Evolutionary conservation across 129 eudicot species (phyloP).

Genomic region (Lactuca sativa): DNA sequence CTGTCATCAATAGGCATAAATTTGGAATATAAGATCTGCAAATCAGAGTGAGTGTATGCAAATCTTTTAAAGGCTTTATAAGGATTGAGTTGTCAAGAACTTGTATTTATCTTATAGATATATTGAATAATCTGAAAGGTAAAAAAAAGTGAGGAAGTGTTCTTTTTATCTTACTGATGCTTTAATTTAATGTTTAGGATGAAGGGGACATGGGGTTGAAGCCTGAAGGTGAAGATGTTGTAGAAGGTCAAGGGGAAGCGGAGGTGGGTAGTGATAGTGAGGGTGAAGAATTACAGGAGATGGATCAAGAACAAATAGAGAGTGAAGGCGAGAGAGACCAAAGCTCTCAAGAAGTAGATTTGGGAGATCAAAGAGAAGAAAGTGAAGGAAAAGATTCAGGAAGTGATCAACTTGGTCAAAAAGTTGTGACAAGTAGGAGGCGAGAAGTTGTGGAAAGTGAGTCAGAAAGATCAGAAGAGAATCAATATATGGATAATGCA

Average conservation of each 20-base stretch:
- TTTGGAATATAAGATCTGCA: not conserved
- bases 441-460: constrained; percentile 74
- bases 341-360: constrained; percentile 82
- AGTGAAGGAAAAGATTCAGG: constrained; percentile 81
- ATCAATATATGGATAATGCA: constrained; percentile 69
- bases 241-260: constrained; percentile 91
- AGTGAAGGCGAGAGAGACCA: constrained; percentile 93
- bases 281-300: constrained; percentile 76
- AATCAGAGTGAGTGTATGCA: constrained; percentile 11
- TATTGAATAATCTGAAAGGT: constrained; percentile 1
- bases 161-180: constrained; percentile 1
- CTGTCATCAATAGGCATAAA: not conserved
- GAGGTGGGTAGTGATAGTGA: constrained; percentile 88
- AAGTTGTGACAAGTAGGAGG: constrained; percentile 86
- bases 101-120: not conserved
- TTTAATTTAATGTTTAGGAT: constrained; percentile 50
- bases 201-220: constrained; percentile 72
- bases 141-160: constrained; percentile 7
- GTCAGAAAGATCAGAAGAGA: constrained; percentile 87
- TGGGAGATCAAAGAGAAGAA: constrained; percentile 73
- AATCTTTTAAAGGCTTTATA: constrained; percentile 7
- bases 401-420: constrained; percentile 69
- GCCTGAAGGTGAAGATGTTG: constrained; percentile 66
- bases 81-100: constrained; percentile 18
- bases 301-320: constrained; percentile 65